A percentile compares a stretch with the other conserved stretches of the same genome.
phyloP scores from a whole-genome alignment of 352 stramenopile genomes.

The Blastocystis sp. region DNA sequence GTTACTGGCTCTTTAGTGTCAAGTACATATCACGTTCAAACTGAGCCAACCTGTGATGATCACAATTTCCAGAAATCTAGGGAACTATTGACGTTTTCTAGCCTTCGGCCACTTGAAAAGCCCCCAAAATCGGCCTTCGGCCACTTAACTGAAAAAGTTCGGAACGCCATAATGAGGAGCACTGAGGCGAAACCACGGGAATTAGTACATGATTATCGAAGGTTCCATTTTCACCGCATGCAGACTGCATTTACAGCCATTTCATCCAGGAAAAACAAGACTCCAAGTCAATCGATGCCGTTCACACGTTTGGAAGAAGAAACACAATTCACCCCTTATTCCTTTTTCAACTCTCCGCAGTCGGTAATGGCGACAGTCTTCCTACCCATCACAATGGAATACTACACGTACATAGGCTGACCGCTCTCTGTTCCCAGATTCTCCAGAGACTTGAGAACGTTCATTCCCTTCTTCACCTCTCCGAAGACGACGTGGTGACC shows the following conservation, averaged over 20 bases:
- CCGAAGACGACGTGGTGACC: slow-evolving; percentile 95
- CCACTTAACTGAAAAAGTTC: no score
- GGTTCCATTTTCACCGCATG: background rate
- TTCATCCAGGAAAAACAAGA: no score
- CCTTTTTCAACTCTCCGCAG: slow-evolving; percentile 27
- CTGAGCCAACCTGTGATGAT: no score
- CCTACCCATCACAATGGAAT: background rate
- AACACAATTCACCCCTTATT: background rate
- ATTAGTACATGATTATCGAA: background rate
- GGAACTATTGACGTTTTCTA: no score
- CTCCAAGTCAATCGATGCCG: no score
- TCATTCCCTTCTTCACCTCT: slow-evolving; percentile 66
- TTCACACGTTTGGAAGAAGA: no score
- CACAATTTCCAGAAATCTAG: no score
- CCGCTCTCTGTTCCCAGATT: slow-evolving; percentile 59
- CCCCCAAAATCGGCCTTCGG: no score
- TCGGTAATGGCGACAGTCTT: slow-evolving; percentile 29
- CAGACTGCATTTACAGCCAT: background rate
- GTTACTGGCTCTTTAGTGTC: no score
- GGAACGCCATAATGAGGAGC: no score
- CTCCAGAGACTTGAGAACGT: slow-evolving; percentile 63
- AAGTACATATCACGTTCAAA: no score
- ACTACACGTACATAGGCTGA: background rate
- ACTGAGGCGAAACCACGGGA: background rate
- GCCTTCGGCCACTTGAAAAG: no score